Evolutionary conservation across 2,329 filamentous ascomycete genomes (phyloP).

Genomic region (Amauroascus niger): DNA sequence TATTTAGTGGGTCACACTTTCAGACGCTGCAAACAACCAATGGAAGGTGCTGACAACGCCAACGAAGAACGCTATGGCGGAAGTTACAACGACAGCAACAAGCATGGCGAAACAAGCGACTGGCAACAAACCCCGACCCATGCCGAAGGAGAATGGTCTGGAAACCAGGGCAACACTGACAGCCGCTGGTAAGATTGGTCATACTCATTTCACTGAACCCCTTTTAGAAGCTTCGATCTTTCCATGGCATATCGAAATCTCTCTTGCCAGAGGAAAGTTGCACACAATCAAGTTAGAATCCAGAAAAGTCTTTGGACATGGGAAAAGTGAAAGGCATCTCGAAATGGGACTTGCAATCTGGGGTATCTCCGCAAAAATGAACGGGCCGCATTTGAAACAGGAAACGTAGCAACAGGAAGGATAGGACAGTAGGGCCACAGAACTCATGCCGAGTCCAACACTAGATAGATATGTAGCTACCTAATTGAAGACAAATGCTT

Average conservation of each 20-base stretch:
- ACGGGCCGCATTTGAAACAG: background rate
- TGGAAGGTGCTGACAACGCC: slow-evolving; percentile 12
- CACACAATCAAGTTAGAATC: background rate
- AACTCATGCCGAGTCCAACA: background rate
- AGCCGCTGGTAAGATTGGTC: background rate
- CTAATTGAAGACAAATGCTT: no score
- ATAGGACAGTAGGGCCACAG: background rate
- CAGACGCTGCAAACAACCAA: slow-evolving; percentile 30
- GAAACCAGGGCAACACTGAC: background rate
- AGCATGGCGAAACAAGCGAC: slow-evolving; percentile 4
- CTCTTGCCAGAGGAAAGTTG: no score
- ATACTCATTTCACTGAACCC: no score
- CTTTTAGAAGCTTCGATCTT: no score
- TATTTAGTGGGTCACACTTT: slow-evolving; percentile 37
- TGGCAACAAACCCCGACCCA: slow-evolving; percentile 20
- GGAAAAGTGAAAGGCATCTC: background rate
- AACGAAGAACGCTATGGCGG: slow-evolving; percentile 12
- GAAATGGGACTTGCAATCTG: background rate
- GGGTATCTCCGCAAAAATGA: background rate
- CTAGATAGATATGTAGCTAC: no score
- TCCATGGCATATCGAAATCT: no score
- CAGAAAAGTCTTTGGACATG: background rate
- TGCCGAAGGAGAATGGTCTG: slow-evolving; percentile 5
- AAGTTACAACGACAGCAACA: slow-evolving; percentile 17
- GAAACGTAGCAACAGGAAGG: background rate